Conservation (phyloP, 2,329 filamentous ascomycete species). For the Chaetomium sp. region DNA sequence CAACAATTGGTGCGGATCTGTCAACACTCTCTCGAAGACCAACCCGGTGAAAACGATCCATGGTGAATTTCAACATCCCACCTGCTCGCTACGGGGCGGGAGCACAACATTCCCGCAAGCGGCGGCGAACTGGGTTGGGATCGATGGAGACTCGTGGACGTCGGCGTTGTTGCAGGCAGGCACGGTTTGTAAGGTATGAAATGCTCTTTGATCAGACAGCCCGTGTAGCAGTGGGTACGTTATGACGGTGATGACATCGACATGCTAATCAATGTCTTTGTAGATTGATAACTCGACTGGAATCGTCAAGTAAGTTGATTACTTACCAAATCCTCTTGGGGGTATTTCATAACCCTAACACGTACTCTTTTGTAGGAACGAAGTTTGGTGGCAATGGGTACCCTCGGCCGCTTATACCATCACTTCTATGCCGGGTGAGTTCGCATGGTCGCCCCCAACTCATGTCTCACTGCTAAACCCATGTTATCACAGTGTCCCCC, state of each 20-base stretch:
- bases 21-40: constrained; percentile 15
- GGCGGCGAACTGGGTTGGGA: constrained; percentile 23
- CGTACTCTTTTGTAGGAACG: constrained; percentile 6
- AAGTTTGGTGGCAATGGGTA: constrained; percentile 24
- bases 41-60: constrained; percentile 22
- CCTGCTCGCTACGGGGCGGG: constrained; percentile 17
- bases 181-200: constrained; percentile 22
- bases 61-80: constrained; percentile 21
- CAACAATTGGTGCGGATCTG: constrained; percentile 25
- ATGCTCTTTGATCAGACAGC: too few species aligned
- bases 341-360: neutral
- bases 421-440: constrained; percentile 16
- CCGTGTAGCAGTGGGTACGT: neutral
- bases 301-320: constrained; percentile 9
- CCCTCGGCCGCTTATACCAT: constrained; percentile 16
- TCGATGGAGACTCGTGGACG: constrained; percentile 21
- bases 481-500: constrained; percentile 11
- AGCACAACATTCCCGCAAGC: constrained; percentile 21
- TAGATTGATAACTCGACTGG: constrained; percentile 21
- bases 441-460: too few species aligned
- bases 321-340: too few species aligned
- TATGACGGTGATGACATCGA: neutral
- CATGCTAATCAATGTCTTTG: neutral
- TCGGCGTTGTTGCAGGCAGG: constrained; percentile 22
- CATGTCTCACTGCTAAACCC: neutral